Percentiles rank a stretch among this genome's conserved stretches.
phyloP scores from a whole-genome alignment of 2,329 filamentous ascomycete species.

The Talaromyces marneffei region DNA sequence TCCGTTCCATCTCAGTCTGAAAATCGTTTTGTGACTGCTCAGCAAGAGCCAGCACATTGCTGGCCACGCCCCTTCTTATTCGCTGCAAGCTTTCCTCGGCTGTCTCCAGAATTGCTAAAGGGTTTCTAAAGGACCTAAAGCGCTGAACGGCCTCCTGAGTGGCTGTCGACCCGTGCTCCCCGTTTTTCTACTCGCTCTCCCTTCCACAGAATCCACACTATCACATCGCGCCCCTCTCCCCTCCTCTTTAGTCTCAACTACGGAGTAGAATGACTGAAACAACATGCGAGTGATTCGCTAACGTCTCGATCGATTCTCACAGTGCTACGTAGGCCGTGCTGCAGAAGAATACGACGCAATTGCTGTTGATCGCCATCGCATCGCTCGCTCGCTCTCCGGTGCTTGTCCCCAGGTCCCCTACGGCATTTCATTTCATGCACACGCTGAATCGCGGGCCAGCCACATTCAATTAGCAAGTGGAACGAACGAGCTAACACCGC shows the following conservation, averaged over 20 bases:
- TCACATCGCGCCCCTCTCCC: conserved; percentile 7
- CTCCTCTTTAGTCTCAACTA: conserved; percentile 4
- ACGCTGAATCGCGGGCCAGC: background rate
- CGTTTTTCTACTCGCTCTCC: conserved; percentile 2
- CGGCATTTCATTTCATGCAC: background rate
- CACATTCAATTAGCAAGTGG: conserved; percentile 4
- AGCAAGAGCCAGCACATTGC: background rate
- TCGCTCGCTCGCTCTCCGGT: background rate
- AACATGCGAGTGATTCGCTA: conserved; percentile 8
- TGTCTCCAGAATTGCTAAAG: conserved; percentile 4
- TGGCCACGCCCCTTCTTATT: background rate
- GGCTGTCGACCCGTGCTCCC: background rate
- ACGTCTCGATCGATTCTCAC: background rate
- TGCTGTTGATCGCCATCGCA: background rate
- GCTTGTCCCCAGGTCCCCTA: background rate
- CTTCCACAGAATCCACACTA: conserved; percentile 1
- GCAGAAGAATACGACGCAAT: background rate
- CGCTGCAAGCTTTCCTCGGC: conserved; percentile 1
- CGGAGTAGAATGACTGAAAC: background rate
- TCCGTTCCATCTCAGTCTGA: background rate
- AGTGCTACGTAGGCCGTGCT: background rate
- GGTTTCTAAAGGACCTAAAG: background rate
- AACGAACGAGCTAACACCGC: conserved; percentile 2
- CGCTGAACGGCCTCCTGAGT: background rate
- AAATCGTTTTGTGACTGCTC: conserved; percentile 4